Evolutionary conservation across 2,329 filamentous ascomycete species (phyloP), one percentile per base, ranked within the genome.

Genomic region (Dothistroma pini): DNA sequence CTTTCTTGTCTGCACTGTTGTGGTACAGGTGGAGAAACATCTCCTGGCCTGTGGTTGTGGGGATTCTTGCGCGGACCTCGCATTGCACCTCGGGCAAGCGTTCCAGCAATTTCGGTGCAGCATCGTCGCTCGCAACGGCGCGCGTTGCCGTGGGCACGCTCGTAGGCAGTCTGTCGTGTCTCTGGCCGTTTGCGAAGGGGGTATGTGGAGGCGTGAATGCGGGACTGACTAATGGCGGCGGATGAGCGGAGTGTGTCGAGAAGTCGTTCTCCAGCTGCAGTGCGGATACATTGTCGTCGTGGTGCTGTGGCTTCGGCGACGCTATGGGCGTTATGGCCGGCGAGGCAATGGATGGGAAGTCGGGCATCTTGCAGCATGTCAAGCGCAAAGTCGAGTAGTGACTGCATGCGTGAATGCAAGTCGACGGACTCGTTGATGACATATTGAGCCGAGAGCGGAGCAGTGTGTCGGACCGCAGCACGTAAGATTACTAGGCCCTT

Each of bases 21-120:
- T 88, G 88, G 78, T 99, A 99, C 0, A 97, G 81, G 73, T 99
- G 93, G 56, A 99, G 78, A 76, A 96, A 99, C 92, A 99, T 97
- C 76, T 99, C 93, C 11, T 92, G 90, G 3, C 93, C 93, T 0
- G 84, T 86, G 1, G 91, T 93, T 0, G 93, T 97, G 0, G 95
- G 95, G 69, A 99, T 99, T 58, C 95, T 88, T 19, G 95, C 95
- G 67, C 95, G 89, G 54, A 97, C 95, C 66, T 96, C 87, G 78
- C 95, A 99, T 74, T 91, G 87, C n/a, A 99, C 93, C 25, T 89
- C 78, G 8, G 93, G 95, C 1, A 97, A 81, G 14, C 81, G 84
- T 66, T 89, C 82, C 7, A 97, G 84, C 22, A 96, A 81, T 61
- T 85, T 87, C 0, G 91, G 91, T 87, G 56, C 80, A 78, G 71